Conservation (phyloP, 208 protist genomes). For the Herpetomonas tarakana region DNA sequence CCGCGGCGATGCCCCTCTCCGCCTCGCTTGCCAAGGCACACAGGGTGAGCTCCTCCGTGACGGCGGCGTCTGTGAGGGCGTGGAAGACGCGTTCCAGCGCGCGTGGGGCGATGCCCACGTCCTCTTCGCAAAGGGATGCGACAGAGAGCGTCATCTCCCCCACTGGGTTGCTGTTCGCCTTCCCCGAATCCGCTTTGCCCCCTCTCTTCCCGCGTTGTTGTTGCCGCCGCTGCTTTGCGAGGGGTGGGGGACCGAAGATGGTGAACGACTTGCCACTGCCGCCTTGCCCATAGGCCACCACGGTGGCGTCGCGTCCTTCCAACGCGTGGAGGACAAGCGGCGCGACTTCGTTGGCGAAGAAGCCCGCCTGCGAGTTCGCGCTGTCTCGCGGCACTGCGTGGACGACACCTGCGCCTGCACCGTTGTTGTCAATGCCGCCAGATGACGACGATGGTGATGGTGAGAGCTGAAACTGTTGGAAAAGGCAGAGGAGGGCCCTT, state of each 20-base stretch:
- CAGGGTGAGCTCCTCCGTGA: constrained; percentile 4
- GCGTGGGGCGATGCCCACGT: constrained; percentile 22
- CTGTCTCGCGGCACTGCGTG: no score
- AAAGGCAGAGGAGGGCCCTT: no score
- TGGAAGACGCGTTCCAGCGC: constrained; percentile 19
- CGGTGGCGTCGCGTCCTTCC: constrained; percentile 40
- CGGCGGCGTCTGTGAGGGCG: constrained; percentile 4
- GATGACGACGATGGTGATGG: no score
- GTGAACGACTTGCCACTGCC: constrained; percentile 70
- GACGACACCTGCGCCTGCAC: no score
- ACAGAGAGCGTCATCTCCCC: no score
- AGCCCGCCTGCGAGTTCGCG: constrained; percentile 3
- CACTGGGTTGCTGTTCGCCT: no score
- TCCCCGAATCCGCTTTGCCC: neutral
- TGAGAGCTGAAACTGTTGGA: no score
- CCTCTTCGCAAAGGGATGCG: no score
- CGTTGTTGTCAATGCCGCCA: no score
- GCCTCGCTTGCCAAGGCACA: neutral
- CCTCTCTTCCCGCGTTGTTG: neutral
- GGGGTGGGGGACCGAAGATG: constrained; percentile 28
- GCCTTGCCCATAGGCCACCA: constrained; percentile 61
- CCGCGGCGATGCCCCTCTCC: neutral
- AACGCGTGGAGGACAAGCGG: constrained; percentile 42
- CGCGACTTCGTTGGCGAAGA: constrained; percentile 17
- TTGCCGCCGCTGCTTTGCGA: neutral